Percentiles rank a stretch among this genome's conserved stretches.
phyloP scores from a whole-genome alignment of 352 stramenopile genomes.

The Phytophthora gonapodyides region DNA sequence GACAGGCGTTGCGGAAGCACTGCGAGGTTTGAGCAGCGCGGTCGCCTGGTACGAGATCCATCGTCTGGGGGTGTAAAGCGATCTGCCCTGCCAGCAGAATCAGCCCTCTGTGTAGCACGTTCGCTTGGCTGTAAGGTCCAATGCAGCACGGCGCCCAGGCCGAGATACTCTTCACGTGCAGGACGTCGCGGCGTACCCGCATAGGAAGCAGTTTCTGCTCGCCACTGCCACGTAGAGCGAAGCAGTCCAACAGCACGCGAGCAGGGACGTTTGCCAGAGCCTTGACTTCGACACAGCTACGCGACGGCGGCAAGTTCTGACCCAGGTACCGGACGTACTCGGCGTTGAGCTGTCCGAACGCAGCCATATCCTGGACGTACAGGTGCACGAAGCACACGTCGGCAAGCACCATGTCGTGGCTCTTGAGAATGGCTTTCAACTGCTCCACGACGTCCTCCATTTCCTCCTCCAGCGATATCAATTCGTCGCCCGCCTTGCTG shows the following conservation, averaged over 20 bases:
- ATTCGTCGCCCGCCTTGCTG: constrained; percentile 28
- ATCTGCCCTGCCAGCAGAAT: constrained; percentile 98
- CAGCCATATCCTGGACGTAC: constrained; percentile 95
- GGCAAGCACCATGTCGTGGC: constrained; percentile 62
- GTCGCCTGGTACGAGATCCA: constrained; percentile 82
- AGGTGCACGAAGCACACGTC: constrained; percentile 97
- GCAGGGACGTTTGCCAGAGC: constrained; percentile 47
- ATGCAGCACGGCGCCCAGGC: constrained; percentile 98
- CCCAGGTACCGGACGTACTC: constrained; percentile 94
- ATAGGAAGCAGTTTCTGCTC: constrained; percentile 60
- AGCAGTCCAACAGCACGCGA: constrained; percentile 91
- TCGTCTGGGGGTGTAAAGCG: constrained; percentile 93
- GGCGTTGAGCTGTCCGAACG: constrained; percentile 94
- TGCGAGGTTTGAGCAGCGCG: constrained; percentile 52
- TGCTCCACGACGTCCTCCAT: constrained; percentile 62
- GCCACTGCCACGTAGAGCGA: constrained; percentile 81
- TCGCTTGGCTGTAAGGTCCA: constrained; percentile 98
- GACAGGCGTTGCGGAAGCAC: constrained; percentile 67
- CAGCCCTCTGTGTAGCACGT: constrained; percentile 91
- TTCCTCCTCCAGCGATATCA: constrained; percentile 62
- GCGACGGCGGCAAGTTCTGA: constrained; percentile 76
- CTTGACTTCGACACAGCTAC: constrained; percentile 87
- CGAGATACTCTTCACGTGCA: constrained; percentile 97
- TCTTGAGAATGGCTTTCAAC: constrained; percentile 39
- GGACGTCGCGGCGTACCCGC: constrained; percentile 77